Conservation (phyloP, 2,329 filamentous ascomycete species). For the Phaeomoniella chlamydospora region DNA sequence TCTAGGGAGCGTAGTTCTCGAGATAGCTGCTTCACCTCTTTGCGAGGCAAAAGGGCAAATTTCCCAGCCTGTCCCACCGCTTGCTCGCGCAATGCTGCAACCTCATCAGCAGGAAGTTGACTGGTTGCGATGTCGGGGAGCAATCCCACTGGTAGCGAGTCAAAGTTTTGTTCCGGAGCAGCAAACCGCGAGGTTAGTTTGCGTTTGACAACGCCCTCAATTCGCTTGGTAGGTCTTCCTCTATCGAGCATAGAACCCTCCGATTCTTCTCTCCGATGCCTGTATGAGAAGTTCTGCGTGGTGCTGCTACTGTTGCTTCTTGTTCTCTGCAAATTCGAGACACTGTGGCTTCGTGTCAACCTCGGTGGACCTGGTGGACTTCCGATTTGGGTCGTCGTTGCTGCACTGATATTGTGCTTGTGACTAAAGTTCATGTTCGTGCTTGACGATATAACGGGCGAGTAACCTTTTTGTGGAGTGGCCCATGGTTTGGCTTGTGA, state of each 20-base stretch:
- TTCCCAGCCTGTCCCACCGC: conserved; percentile 12
- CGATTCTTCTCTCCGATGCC: conserved; percentile 3
- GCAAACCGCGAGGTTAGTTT: neutral
- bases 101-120: conserved; percentile 9
- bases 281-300: neutral
- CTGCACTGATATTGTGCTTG: conserved; percentile 5
- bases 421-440: conserved; percentile 2
- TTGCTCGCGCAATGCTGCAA: conserved; percentile 11
- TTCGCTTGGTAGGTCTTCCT: conserved; percentile 6
- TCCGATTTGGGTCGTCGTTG: neutral
- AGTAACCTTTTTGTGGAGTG: too few relatives aligned
- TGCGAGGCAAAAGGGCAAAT: conserved; percentile 13
- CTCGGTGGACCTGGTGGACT: neutral
- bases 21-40: conserved; percentile 13
- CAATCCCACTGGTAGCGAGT: conserved; percentile 10
- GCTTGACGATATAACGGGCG: too few relatives aligned
- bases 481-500: neutral
- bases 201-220: neutral
- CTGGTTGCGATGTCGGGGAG: conserved; percentile 8
- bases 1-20: conserved; percentile 59
- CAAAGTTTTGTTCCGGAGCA: conserved; percentile 2
- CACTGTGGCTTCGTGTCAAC: neutral
- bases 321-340: neutral
- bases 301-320: too few relatives aligned
- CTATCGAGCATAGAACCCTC: conserved; percentile 6